Base-by-base conservation (phyloP, 2,329 filamentous ascomycete species). In the Neobulgaria alba region DNA sequence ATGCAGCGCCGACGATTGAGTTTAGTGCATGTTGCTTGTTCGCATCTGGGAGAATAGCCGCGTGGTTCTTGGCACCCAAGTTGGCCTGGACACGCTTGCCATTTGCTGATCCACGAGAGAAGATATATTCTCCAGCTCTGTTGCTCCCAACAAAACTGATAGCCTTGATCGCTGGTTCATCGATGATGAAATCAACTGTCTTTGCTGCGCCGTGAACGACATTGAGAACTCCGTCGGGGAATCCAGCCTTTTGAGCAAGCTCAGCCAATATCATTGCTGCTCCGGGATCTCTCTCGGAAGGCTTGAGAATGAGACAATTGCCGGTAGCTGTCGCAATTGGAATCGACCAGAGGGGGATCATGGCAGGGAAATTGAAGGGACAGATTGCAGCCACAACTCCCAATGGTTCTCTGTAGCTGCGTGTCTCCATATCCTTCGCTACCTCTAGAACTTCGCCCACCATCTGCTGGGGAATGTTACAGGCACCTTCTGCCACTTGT, bases 261-360 rank as follows among this genome's bases (percentile, higher is more conserved):
- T 90, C 85, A 10, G 82, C 84, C 21, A 92, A 71, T 57, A 92
- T 90, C 82, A 92, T 88, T 56, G 81, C 79, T 8, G 85, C 85
- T 46, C 85, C 85, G 7, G 85, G 85, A 56, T 90, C 85, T 43
- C 85, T 78, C 68, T 93, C 85, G 1, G 85, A 90, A 8, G 85
- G 85, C 73, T 93, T 93, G 54, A 93, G 70, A 52, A 93, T 77
- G 43, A 88, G 69, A 10, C 84, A 89, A 69, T 93, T 93, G 38
- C 85, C 85, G 14, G 83, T 87, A 19, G 89, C 76, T 32, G 85
- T 85, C 34, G 85, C 85, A 54, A 92, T 84, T 29, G 85, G 86
- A 47, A 93, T 88, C 46, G 77, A 87, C 85, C 85, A 93, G n/a
- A 93, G 72, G 3, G 85, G 86, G 61, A 93, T 92, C 85, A 93